Evolutionary conservation across 768 basidiomycete genomes (phyloP).

Genomic region (Russula brevipes): DNA sequence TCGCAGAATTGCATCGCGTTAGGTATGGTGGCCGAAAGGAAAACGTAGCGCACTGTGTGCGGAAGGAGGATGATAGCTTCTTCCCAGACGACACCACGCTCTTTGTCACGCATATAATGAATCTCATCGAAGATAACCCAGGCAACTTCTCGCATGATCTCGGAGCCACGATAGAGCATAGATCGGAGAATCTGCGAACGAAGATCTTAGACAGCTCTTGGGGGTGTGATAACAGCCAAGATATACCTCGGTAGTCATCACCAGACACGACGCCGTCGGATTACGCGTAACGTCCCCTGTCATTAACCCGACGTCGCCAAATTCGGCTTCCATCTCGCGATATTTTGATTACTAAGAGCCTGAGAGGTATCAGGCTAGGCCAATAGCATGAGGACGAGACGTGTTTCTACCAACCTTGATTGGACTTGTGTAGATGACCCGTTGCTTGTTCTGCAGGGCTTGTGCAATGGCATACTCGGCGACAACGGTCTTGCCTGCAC

Average conservation of each 20-base stretch:
- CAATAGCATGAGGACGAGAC: constrained; percentile 1
- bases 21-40: constrained; percentile 97
- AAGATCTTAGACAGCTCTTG: not conserved
- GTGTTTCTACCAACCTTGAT: constrained; percentile 74
- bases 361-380: constrained; percentile 35
- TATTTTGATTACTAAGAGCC: constrained; percentile 99
- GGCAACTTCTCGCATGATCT: constrained; percentile 99
- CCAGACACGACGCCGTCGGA: constrained; percentile 91
- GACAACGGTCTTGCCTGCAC: constrained; percentile 98
- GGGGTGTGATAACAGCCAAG: not conserved
- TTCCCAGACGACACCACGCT: constrained; percentile 99
- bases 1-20: constrained; percentile 99
- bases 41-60: constrained; percentile 94
- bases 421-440: constrained; percentile 98
- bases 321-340: constrained; percentile 94
- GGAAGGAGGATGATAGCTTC: constrained; percentile 97
- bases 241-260: constrained; percentile 97
- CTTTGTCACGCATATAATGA: constrained; percentile 99
- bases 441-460: constrained; percentile 86
- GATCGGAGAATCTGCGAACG: constrained; percentile 82
- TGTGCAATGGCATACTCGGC: constrained; percentile 99
- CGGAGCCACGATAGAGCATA: constrained; percentile 97
- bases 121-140: constrained; percentile 99
- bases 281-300: constrained; percentile 99
- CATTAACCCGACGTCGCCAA: constrained; percentile 98